These are phyloP conservation scores for Cunninghamia lanceolata DNA, from an alignment of 75 land plant species.

Conservation along the genomic window DNA sequence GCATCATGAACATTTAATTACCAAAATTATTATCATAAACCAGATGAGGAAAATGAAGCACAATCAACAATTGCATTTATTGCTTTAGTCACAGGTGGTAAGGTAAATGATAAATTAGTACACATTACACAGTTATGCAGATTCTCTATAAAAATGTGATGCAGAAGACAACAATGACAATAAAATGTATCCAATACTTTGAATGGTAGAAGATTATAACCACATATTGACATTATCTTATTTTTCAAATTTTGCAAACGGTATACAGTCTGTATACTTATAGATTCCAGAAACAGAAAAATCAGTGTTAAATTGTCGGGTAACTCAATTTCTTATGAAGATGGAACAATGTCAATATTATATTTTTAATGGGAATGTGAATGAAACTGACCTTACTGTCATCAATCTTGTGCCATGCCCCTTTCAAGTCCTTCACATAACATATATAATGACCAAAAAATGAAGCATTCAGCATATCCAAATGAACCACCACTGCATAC, in stretches of 20 bases:
- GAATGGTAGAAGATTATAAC: too few relatives aligned
- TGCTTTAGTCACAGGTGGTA: neutral
- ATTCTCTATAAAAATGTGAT: neutral
- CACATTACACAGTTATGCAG: neutral
- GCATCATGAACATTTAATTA: neutral
- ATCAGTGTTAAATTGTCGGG: neutral
- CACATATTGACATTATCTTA: too few relatives aligned
- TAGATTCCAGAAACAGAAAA: neutral
- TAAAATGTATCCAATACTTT: neutral
- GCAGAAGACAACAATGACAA: neutral
- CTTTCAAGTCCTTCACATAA: slow-evolving; percentile 71
- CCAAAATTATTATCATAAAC: neutral
- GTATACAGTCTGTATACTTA: too few relatives aligned
- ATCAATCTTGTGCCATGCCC: slow-evolving; percentile 73
- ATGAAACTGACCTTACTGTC: slow-evolving; percentile 53
- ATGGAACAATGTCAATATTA: neutral
- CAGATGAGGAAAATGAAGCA: neutral
- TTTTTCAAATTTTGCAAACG: too few relatives aligned
- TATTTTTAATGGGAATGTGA: neutral
- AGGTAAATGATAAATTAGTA: neutral
- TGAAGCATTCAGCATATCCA: slow-evolving; percentile 74
- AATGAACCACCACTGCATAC: slow-evolving; percentile 79
- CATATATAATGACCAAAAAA: slow-evolving; percentile 79
- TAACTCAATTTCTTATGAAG: neutral
- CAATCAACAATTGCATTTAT: neutral